These are phyloP conservation scores for Gillenia trifoliata DNA, from an alignment of 306 rosid genomes.

Conservation along the genomic window DNA sequence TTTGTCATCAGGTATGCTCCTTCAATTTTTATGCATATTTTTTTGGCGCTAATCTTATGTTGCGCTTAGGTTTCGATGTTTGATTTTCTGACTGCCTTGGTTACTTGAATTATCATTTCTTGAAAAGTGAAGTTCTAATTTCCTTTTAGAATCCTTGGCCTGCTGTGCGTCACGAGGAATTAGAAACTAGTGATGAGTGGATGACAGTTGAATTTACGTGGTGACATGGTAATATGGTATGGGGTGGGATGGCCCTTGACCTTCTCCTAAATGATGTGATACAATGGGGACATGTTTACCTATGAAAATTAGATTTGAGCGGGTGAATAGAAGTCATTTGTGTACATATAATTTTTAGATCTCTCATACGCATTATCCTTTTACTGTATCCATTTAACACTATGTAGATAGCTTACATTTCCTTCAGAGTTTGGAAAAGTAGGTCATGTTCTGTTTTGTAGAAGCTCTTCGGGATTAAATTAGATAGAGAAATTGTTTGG, in stretches of 20 bases:
- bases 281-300: not conserved
- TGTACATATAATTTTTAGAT: not conserved
- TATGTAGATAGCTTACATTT: not conserved
- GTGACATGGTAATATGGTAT: not conserved
- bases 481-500: not conserved
- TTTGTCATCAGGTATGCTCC: slow-evolving; percentile 82
- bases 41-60: not conserved
- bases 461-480: not conserved
- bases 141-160: not conserved
- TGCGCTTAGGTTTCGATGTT: not conserved
- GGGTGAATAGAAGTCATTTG: not conserved
- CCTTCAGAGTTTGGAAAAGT: not conserved
- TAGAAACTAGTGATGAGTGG: not conserved
- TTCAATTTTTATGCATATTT: not conserved
- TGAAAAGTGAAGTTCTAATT: not conserved
- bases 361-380: not conserved
- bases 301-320: not conserved
- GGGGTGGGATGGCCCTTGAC: not conserved
- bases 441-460: not conserved
- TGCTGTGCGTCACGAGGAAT: not conserved
- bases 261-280: not conserved
- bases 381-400: not conserved
- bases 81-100: not conserved
- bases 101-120: not conserved
- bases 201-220: not conserved